Evolutionary conservation across 2,329 filamentous ascomycete genomes (phyloP).

Genomic region (Colletotrichum graminicola): DNA sequence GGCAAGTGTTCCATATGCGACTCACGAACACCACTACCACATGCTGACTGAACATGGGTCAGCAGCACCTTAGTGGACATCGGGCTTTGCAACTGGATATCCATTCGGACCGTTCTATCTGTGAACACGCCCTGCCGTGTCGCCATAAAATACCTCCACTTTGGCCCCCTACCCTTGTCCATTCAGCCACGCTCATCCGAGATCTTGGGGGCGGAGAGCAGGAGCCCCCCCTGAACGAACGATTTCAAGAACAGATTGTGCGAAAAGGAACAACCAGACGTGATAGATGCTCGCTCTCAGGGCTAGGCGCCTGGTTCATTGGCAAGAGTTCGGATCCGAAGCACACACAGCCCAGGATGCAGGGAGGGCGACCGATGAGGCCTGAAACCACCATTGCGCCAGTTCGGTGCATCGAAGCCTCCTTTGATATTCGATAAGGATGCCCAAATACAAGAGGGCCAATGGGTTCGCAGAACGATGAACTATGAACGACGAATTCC

Average conservation of each 20-base stretch:
- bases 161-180: conserved; percentile 17
- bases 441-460: conserved; percentile 4
- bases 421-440: conserved; percentile 22
- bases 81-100: neutral
- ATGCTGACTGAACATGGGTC: conserved; percentile 37
- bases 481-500: conserved; percentile 10
- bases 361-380: conserved; percentile 24
- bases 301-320: conserved; percentile 32
- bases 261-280: conserved; percentile 37
- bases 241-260: conserved; percentile 37
- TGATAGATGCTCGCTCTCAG: conserved; percentile 35
- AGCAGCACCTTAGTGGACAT: conserved; percentile 30
- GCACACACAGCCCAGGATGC: conserved; percentile 28
- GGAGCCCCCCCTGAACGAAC: conserved; percentile 33
- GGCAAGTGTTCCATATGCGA: conserved; percentile 37
- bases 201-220: conserved; percentile 42
- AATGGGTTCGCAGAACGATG: conserved; percentile 3
- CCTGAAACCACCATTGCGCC: conserved; percentile 43
- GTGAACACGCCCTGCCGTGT: conserved; percentile 18
- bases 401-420: conserved; percentile 32
- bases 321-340: conserved; percentile 42
- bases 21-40: conserved; percentile 31
- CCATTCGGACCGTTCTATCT: conserved; percentile 38
- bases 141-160: neutral
- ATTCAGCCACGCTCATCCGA: conserved; percentile 33